Evolutionary conservation across 371 early-diverging fungal species (phyloP).

Genomic region (Fennellomyces sp.): DNA sequence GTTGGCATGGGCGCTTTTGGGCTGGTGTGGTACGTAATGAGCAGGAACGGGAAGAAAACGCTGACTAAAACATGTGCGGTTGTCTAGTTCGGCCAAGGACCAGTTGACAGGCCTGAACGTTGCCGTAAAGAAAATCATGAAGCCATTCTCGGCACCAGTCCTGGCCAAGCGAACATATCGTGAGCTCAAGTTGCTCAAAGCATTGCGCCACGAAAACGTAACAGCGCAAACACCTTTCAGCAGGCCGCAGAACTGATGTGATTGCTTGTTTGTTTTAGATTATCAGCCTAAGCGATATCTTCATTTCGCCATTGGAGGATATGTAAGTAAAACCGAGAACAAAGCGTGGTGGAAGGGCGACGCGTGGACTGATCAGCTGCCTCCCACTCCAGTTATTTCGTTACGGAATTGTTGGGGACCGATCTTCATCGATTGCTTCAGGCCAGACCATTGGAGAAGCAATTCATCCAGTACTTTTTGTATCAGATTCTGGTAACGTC

Average conservation of each 20-base stretch:
- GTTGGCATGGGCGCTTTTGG: constrained; percentile 99
- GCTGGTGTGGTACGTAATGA: constrained; percentile 81
- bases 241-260: neutral
- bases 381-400: constrained; percentile 80
- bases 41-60: neutral
- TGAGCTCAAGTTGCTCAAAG: constrained; percentile 90
- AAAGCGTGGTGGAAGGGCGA: neutral
- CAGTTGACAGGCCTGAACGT: constrained; percentile 79
- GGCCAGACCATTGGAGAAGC: constrained; percentile 87
- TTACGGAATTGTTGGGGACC: constrained; percentile 92
- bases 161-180: constrained; percentile 93
- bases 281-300: constrained; percentile 86
- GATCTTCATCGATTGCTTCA: constrained; percentile 91
- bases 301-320: constrained; percentile 90
- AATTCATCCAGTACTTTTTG: constrained; percentile 94
- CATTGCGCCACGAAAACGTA: constrained; percentile 88
- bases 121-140: constrained; percentile 96
- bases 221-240: neutral
- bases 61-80: neutral
- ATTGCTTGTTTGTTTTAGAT: constrained; percentile 46
- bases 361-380: neutral
- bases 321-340: constrained; percentile 58
- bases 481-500: constrained; percentile 89
- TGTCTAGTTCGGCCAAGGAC: constrained; percentile 89
- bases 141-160: constrained; percentile 91